Percentiles rank a stretch among this genome's conserved stretches.
phyloP scores from a whole-genome alignment of 768 basidiomycete species.

The Termitomyces sp. region DNA sequence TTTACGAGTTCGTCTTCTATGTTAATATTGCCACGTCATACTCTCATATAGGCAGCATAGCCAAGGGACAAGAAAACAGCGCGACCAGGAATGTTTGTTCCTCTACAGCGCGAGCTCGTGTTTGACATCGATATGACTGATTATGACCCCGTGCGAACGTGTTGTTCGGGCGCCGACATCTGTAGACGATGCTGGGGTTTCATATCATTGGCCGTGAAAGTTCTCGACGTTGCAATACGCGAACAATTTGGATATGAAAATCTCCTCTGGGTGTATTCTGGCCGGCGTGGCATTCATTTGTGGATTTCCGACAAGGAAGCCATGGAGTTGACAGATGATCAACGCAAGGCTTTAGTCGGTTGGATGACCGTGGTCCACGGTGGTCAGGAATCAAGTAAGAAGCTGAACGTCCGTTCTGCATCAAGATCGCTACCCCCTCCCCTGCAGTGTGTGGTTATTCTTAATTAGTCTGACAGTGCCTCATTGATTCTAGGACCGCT shows the following conservation, averaged over 20 bases:
- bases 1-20: constrained; percentile 56
- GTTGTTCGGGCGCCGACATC: constrained; percentile 88
- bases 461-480: not conserved
- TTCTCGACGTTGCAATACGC: constrained; percentile 73
- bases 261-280: constrained; percentile 97
- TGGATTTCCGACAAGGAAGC: constrained; percentile 94
- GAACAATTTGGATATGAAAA: constrained; percentile 90
- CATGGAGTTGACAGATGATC: constrained; percentile 86
- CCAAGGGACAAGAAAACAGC: constrained; percentile 88
- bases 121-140: constrained; percentile 99
- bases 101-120: constrained; percentile 85
- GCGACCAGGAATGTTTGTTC: constrained; percentile 59
- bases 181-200: constrained; percentile 94
- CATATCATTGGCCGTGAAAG: constrained; percentile 87
- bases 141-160: constrained; percentile 93
- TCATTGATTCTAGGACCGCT: constrained; percentile 30
- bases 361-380: constrained; percentile 83
- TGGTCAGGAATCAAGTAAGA: constrained; percentile 76
- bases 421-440: constrained; percentile 61
- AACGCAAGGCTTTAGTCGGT: constrained; percentile 80
- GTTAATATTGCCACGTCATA: not conserved
- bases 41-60: constrained; percentile 30
- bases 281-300: constrained; percentile 95
- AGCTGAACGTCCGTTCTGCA: constrained; percentile 63
- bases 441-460: constrained; percentile 48